phyloP scores from a whole-genome alignment of 2,329 filamentous ascomycete species.

The Fusarium sp. region DNA sequence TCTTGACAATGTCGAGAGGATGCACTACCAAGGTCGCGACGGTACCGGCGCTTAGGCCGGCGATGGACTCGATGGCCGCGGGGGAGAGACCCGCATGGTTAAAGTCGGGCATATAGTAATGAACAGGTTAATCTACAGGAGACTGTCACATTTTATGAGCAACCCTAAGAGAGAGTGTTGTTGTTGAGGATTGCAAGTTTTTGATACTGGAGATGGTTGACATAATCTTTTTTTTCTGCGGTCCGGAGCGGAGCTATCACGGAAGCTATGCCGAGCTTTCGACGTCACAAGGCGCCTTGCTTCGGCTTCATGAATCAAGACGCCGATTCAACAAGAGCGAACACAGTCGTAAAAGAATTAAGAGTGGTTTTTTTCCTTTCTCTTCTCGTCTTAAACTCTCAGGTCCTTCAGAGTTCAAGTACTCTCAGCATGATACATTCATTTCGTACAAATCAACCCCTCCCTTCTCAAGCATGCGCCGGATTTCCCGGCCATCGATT shows the following conservation, averaged over 20 bases:
- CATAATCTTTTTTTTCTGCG: conserved; percentile 24
- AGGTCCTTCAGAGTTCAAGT: background rate
- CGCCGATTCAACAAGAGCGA: background rate
- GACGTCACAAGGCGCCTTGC: conserved; percentile 34
- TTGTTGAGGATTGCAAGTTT: background rate
- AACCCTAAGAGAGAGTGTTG: background rate
- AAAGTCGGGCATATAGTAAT: conserved; percentile 58
- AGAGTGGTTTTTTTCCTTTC: conserved; percentile 37
- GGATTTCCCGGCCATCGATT: conserved; percentile 30
- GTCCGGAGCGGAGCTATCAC: background rate
- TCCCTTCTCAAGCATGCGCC: conserved; percentile 27
- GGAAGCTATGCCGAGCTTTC: conserved; percentile 28
- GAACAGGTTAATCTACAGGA: conserved; percentile 11
- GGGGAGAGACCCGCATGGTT: conserved; percentile 74
- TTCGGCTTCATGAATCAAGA: background rate
- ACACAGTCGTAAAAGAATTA: conserved; percentile 26
- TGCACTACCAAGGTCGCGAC: conserved; percentile 89
- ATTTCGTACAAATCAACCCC: conserved; percentile 39
- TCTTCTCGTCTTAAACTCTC: conserved; percentile 21
- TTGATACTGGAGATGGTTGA: conserved; percentile 6
- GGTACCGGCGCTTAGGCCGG: conserved; percentile 89
- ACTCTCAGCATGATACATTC: conserved; percentile 42
- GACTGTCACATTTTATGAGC: conserved; percentile 42
- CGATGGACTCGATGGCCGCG: conserved; percentile 86
- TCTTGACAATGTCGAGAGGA: conserved; percentile 96